Evolutionary conservation across 306 rosid genomes (phyloP), one percentile per base, ranked within the genome.

Genomic region (Rubus parviflorus): DNA sequence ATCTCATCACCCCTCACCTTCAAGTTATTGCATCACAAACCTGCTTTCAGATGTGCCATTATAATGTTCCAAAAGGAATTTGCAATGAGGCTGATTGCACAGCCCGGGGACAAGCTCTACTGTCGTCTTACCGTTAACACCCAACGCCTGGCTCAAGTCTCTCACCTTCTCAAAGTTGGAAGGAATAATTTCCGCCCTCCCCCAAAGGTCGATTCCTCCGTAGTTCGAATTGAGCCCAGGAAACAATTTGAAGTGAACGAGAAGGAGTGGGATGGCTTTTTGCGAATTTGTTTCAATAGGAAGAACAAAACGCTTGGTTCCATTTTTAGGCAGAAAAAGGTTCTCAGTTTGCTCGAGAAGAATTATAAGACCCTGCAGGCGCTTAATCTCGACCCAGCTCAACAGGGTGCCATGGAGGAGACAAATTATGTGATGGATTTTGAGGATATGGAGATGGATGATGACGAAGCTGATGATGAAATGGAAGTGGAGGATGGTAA

Each of bases 1-100:
- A 94, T 94, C 60, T 94, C 98, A 4, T 92, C 97, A 8, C 98
- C 98, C n/a, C 97, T 95, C 38, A 95, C 98, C 11, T 95, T 95
- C 88, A 95, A 95, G 88, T 80, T 95, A 75, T 80, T 95, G 72
- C 81, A 75, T 77, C 98, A 93, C 81, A 89, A 88, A 64, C 97
- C 97, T 12, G 75, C 88, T 2, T 94, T 94, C 83, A 83, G 98
- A 74, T 89, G 97, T 49, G 97, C 98, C 20, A 88, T 94, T 80
- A 92, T 94, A 60, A 94, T 94, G 98, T 94, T 92, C 63, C 98
- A 94, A 79, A 84, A 96, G 78, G 98, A 94, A 77, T 94, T 94
- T 43, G 97, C 98, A 14, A 89, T 92, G 98, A 89, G 98, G 72
- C 79, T 94, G 75, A 93, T 94, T 25, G 98, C 97, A 49, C 98